phyloP scores from a whole-genome alignment of 2,329 filamentous ascomycete genomes.

The Calonectria naviculata region DNA sequence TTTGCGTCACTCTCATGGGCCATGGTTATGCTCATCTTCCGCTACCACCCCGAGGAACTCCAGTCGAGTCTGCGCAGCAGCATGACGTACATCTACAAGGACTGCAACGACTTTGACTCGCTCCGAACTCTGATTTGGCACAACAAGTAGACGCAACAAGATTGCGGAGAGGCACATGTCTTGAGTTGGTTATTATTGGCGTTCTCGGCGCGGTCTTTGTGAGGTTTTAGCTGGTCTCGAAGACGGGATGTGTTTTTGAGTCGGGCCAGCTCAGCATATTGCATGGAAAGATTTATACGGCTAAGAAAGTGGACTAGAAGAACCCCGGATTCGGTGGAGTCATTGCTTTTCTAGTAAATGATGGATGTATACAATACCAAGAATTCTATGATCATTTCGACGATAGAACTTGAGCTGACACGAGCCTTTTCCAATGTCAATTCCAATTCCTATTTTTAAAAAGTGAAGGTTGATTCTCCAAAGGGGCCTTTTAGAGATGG shows the following conservation, averaged over 20 bases:
- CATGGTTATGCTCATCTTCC: conserved; percentile 94
- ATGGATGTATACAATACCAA: neutral
- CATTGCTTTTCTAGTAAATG: conserved; percentile 8
- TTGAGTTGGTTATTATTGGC: conserved; percentile 12
- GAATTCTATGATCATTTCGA: neutral
- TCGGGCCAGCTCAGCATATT: conserved; percentile 24
- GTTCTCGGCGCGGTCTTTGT: conserved; percentile 30
- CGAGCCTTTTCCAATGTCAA: neutral
- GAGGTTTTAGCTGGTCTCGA: neutral
- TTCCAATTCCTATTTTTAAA: neutral
- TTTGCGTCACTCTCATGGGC: conserved; percentile 95
- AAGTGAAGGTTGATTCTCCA: no score
- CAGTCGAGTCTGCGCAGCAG: conserved; percentile 92
- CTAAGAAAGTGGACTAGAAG: conserved; percentile 18
- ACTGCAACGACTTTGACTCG: conserved; percentile 91
- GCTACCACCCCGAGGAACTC: conserved; percentile 89
- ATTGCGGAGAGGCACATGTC: neutral
- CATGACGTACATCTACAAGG: conserved; percentile 96
- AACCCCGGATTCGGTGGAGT: conserved; percentile 8
- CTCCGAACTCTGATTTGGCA: conserved; percentile 87
- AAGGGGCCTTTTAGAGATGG: neutral
- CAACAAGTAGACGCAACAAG: conserved; percentile 68
- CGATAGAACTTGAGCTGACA: neutral
- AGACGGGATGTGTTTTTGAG: conserved; percentile 9
- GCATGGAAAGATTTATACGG: conserved; percentile 24